Base-by-base conservation (phyloP, 2,329 filamentous ascomycete genomes). In the Didymella glomerata region DNA sequence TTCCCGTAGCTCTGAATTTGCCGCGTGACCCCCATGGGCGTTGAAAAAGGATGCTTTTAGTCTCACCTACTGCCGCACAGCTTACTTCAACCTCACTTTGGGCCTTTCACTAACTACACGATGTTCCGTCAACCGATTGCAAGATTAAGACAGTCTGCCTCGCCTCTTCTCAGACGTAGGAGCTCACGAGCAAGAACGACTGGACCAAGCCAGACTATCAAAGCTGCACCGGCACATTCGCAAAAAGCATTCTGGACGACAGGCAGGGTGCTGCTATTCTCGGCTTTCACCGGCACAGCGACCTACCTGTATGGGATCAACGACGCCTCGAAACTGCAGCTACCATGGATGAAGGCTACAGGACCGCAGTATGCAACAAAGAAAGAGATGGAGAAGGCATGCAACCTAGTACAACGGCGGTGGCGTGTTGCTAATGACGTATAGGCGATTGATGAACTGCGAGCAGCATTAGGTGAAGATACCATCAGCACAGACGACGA, bases 401-500 rank as follows among this genome's bases (percentile, higher is more conserved):
- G 69, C 54, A 14, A 11, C 5, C 13, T 24, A 2, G 11, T n/a
- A 1, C 9, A 24, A 11, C 4, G 30, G 18, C 10, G 18, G 10
- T 24, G 41, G n/a, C 38, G 38, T 47, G 4, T 11, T 3, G 51
- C 57, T 68, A 7, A 70, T 14, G 11, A 22, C 20, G 3, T n/a
- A 9, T 55, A 86, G 82, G 86, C 86, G 6, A 85, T 88, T 60
- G 68, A 74, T 0, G 85, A 89, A 68, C 76, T 90, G 16, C 79
- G 81, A 52, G 57, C 63, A 34, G 61, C 66, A 0, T 74, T 90
- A 4, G 86, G 87, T 22, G 79, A 86, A 38, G 86, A 88, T 51
- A 75, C 82, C 1, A 84, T 91, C 48, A 88, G 82, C 67, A 86
- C 85, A 13, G 88, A 91, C 67, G 80, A 85, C 42, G 86, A 88